phyloP scores from a whole-genome alignment of 495 filamentous ascomycete genomes.

The Staphylotrichum longicolle region DNA sequence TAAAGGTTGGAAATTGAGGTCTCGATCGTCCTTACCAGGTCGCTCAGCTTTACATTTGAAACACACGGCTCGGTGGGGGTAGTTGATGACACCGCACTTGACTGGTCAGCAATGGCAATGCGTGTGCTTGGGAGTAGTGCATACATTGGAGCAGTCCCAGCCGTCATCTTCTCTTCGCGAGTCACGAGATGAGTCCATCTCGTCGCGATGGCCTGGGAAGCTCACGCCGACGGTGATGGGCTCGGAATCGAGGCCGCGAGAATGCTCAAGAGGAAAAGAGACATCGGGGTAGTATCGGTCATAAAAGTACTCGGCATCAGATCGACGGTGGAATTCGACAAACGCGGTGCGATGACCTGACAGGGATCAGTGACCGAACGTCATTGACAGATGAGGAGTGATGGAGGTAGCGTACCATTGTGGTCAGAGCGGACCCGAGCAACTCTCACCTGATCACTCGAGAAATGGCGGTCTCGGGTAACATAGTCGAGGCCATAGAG shows the following conservation, averaged over 20 bases:
- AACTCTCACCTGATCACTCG: constrained; percentile 32
- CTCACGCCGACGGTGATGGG: constrained; percentile 58
- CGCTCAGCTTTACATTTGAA: constrained; percentile 71
- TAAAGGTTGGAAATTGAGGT: not conserved
- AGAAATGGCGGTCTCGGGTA: constrained; percentile 29
- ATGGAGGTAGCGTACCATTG: constrained; percentile 26
- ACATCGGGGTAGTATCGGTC: constrained; percentile 64
- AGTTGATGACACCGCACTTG: constrained; percentile 74
- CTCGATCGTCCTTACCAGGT: constrained; percentile 55
- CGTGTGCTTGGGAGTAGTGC: not conserved
- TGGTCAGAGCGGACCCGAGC: constrained; percentile 29
- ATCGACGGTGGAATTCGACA: constrained; percentile 40
- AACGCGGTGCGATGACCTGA: constrained; percentile 37
- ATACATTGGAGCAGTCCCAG: constrained; percentile 73
- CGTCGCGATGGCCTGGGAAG: constrained; percentile 58
- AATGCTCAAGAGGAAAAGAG: constrained; percentile 39
- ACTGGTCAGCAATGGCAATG: not conserved
- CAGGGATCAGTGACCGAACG: not conserved
- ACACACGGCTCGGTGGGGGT: constrained; percentile 64
- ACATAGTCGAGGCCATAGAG: constrained; percentile 35
- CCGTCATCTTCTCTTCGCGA: constrained; percentile 59
- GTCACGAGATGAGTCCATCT: constrained; percentile 51
- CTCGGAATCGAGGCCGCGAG: constrained; percentile 40
- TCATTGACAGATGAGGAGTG: not conserved
- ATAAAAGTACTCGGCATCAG: constrained; percentile 62